phyloP scores from a whole-genome alignment of 305 asterid species.

The Fraxinus latifolia region DNA sequence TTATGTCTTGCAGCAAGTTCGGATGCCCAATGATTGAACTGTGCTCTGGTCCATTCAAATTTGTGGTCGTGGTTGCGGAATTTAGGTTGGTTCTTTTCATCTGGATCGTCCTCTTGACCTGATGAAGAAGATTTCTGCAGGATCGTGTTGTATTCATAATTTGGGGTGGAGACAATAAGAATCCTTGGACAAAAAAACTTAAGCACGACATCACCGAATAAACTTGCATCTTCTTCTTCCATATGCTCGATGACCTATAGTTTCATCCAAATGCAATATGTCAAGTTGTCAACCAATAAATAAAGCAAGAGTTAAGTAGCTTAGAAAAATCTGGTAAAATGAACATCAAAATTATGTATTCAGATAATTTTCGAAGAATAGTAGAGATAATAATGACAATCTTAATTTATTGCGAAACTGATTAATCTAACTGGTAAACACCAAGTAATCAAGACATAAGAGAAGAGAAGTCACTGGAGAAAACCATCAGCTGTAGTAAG shows the following conservation, averaged over 20 bases:
- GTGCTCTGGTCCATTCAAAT: slow-evolving; percentile 90
- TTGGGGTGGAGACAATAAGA: slow-evolving; percentile 86
- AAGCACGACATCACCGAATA: slow-evolving; percentile 73
- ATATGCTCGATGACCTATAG: slow-evolving; percentile 86
- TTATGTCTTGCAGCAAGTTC: slow-evolving; percentile 58
- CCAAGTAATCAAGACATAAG: not conserved
- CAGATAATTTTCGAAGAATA: not conserved
- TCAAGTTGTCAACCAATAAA: slow-evolving; percentile 16
- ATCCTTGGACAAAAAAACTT: slow-evolving; percentile 61
- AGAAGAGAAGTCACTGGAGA: not conserved
- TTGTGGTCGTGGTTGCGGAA: slow-evolving; percentile 95
- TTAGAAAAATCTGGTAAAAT: not conserved
- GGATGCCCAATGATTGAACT: slow-evolving; percentile 74
- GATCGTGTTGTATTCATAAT: slow-evolving; percentile 82
- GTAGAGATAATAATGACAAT: not conserved
- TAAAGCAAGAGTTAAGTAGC: not conserved
- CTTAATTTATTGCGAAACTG: not conserved
- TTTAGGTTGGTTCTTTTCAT: slow-evolving; percentile 54
- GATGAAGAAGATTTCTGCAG: slow-evolving; percentile 66
- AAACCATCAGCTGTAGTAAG: not conserved
- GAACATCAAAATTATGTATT: not conserved
- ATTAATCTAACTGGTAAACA: not conserved
- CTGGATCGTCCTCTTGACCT: slow-evolving; percentile 61
- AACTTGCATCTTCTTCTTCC: slow-evolving; percentile 81
- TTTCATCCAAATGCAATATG: slow-evolving; percentile 7